A percentile compares a stretch with the other conserved stretches of the same genome.
These are phyloP conservation scores for Trichosanthes truncata DNA, from an alignment of 306 rosid genomes.

Conservation along the genomic window DNA sequence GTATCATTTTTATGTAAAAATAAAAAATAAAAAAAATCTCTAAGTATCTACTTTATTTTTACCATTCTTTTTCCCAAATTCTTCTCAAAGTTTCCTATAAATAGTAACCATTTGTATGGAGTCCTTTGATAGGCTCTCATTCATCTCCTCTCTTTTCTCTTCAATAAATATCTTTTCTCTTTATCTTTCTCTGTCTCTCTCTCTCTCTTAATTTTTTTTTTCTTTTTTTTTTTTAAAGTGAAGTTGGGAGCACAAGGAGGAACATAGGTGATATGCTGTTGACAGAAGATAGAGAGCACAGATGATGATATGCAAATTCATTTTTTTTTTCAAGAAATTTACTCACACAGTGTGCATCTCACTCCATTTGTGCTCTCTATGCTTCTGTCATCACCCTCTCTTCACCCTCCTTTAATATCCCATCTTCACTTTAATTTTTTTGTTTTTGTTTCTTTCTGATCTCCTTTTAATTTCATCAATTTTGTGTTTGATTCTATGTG, in stretches of 20 bases:
- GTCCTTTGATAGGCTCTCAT: not conserved
- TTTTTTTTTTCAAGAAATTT: not conserved
- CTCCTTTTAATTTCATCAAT: not conserved
- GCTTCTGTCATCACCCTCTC: conserved; percentile 46
- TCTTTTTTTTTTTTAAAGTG: not conserved
- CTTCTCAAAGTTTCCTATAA: conserved; percentile 3
- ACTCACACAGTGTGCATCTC: conserved; percentile 18
- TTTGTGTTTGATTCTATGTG: not conserved
- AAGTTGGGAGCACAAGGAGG: not conserved
- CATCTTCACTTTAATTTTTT: not conserved
- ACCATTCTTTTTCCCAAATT: not conserved
- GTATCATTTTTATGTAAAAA: not conserved
- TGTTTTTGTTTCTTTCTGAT: not conserved
- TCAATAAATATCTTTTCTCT: not conserved
- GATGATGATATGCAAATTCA: conserved; percentile 39
- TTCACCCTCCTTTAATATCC: not conserved
- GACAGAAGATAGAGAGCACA: conserved; percentile 99
- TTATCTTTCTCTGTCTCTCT: not conserved
- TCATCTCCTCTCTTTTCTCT: not conserved
- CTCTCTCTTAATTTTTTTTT: not conserved
- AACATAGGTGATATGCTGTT: conserved; percentile 36
- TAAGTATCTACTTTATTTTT: not conserved
- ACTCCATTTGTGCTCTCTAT: conserved; percentile 54
- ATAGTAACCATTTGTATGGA: not conserved
- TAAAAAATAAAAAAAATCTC: too few species aligned